A percentile compares a stretch with the other conserved stretches of the same genome.
Evolutionary conservation across 2,329 filamentous ascomycete genomes (phyloP).

Genomic region (Gliomastix tumulicola): DNA sequence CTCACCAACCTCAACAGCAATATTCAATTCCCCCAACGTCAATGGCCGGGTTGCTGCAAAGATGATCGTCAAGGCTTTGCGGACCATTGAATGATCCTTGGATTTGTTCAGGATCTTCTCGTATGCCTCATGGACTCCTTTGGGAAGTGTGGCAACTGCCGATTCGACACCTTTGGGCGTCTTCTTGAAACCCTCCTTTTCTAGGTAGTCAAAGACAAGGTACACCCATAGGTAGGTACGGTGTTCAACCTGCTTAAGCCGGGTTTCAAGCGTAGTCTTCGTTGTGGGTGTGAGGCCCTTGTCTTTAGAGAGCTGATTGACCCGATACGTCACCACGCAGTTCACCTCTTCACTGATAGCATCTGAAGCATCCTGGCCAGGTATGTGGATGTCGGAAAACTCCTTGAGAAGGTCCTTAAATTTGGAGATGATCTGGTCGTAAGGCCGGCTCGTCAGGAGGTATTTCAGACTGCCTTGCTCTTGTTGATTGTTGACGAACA

Average conservation of each 20-base stretch:
- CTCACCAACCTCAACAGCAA: conserved; percentile 12
- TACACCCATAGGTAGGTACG: conserved; percentile 30
- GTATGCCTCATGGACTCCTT: conserved; percentile 19
- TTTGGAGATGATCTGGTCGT: conserved; percentile 15
- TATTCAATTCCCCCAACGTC: conserved; percentile 18
- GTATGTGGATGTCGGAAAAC: conserved; percentile 22
- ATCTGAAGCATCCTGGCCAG: conserved; percentile 25
- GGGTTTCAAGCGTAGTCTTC: conserved; percentile 9
- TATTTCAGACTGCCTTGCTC: conserved; percentile 16
- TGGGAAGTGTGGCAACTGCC: conserved; percentile 14
- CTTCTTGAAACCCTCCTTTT: conserved; percentile 11
- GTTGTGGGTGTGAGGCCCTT: conserved; percentile 9
- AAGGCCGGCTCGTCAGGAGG: conserved; percentile 26
- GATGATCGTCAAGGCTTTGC: conserved; percentile 14
- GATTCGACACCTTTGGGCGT: conserved; percentile 9
- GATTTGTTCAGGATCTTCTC: conserved; percentile 17
- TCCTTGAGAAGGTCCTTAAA: conserved; percentile 11
- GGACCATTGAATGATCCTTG: conserved; percentile 3
- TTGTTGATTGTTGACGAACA: conserved; percentile 1
- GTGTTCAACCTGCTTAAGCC: conserved; percentile 11
- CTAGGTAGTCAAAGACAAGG: conserved; percentile 22
- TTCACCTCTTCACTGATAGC: conserved; percentile 25
- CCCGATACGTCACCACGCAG: conserved; percentile 18
- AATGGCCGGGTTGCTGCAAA: conserved; percentile 16
- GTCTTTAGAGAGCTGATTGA: conserved; percentile 10